These are phyloP conservation scores for Punctularia strigosozonata DNA, from an alignment of 768 basidiomycete species.

Conservation along the genomic window DNA sequence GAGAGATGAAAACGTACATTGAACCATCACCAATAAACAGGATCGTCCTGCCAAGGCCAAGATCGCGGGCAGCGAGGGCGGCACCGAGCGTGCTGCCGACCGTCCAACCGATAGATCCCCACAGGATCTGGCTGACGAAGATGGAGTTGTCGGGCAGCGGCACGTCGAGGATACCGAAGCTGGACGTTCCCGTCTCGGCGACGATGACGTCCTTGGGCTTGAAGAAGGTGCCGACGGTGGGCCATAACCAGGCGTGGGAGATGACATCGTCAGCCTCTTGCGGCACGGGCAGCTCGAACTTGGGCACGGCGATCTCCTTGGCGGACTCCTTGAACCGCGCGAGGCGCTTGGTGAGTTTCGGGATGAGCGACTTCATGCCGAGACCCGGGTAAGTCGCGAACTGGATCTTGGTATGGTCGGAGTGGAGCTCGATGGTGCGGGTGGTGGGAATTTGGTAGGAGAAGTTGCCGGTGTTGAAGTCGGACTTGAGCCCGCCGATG, in stretches of 20 bases:
- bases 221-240: conserved; percentile 64
- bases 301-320: conserved; percentile 33
- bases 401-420: conserved; percentile 54
- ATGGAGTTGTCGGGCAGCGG: conserved; percentile 60
- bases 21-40: conserved; percentile 83
- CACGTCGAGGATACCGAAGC: conserved; percentile 77
- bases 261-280: conserved; percentile 42
- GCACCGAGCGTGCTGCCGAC: conserved; percentile 72
- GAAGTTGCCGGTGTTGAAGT: conserved; percentile 87
- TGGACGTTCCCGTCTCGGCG: conserved; percentile 83
- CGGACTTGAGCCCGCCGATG: conserved; percentile 57
- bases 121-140: conserved; percentile 69
- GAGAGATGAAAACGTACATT: conserved; percentile 33
- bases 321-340: conserved; percentile 28
- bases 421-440: conserved; percentile 64
- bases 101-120: conserved; percentile 90
- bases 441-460: conserved; percentile 55
- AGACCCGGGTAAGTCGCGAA: conserved; percentile 52
- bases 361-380: conserved; percentile 70
- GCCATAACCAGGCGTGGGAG: conserved; percentile 80
- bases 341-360: conserved; percentile 50
- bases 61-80: conserved; percentile 66
- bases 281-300: conserved; percentile 29
- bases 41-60: conserved; percentile 52
- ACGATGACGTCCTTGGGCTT: conserved; percentile 62